Evolutionary conservation across 1,284 basidiomycete species (phyloP), one percentile per base, ranked within the genome.

Genomic region (Cryptococcus sp.): DNA sequence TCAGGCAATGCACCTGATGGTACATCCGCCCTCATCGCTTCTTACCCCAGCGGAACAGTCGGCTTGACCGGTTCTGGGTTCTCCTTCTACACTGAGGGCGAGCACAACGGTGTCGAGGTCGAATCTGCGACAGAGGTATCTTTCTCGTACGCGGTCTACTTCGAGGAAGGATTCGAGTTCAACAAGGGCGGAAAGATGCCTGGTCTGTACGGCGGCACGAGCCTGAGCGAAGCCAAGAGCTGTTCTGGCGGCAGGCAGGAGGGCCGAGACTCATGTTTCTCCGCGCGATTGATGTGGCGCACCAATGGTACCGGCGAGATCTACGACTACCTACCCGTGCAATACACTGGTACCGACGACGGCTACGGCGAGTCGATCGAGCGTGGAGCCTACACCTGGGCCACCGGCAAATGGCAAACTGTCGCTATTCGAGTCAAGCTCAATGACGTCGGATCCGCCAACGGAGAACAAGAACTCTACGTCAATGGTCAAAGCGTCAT

Each of bases 341-440:
- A 70, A 13, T 64, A 63, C 48, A 67, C 64, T 25, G 54, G 60
- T n/a, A 72, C 72, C 61, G 72, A 75, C 56, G 41, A 68, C n/a
- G 57, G 56, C 15, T 78, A 71, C 51, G 77, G 77, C 17, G 77
- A 77, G 58, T 78, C 77, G 7, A 71, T 93, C 60, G 88, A 86
- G 6, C 84, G 91, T 13, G 89, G 89, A 0, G 81, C 87, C 0
- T 93, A 90, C 82, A 72, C 66, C 3, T 92, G 85, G 78, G 76
- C 81, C 7, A 70, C 75, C 4, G 87, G 84, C 10, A 83, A 86
- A 68, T 90, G 88, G 88, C 80, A 80, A 3, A 81, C 81, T 1
- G 72, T 89, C 20, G 83, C 85, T 0, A 81, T 87, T 60, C 79
- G 87, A n/a, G 78, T 89, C 54, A 85, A 83, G 72, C 67, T 89